Percentiles rank a stretch among this genome's conserved stretches.
Evolutionary conservation across 768 basidiomycete species (phyloP).

Genomic region (Psilocybe cyanescens): DNA sequence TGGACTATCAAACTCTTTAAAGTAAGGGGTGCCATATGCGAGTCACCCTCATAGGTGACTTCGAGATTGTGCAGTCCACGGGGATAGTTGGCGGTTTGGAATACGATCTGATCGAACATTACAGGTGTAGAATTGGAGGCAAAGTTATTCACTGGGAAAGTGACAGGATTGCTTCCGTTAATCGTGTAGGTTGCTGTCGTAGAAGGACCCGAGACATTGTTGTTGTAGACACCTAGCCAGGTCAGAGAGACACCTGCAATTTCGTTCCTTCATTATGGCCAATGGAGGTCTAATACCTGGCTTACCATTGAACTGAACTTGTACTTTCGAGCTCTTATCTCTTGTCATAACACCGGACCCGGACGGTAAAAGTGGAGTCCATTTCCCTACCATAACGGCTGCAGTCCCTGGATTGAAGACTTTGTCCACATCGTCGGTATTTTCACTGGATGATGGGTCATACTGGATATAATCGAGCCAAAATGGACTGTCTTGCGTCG

Average conservation of each 20-base stretch:
- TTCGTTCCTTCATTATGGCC: neutral
- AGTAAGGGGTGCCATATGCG: neutral
- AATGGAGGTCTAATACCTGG: neutral
- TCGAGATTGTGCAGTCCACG: conserved; percentile 5
- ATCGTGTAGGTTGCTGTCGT: conserved; percentile 8
- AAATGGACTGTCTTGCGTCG: neutral
- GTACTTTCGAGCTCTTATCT: neutral
- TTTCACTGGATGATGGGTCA: neutral
- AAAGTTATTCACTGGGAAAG: neutral
- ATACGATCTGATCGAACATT: neutral
- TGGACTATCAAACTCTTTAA: neutral
- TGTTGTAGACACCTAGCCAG: conserved; percentile 6
- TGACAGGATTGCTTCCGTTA: neutral
- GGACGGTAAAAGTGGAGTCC: neutral
- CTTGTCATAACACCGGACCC: neutral
- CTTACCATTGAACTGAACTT: neutral
- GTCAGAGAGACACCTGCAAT: conserved; percentile 1
- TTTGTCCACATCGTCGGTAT: neutral
- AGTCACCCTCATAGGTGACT: conserved; percentile 5
- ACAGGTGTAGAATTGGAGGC: neutral
- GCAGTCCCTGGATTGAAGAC: neutral
- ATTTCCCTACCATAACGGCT: neutral
- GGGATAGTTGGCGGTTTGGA: neutral
- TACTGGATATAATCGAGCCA: neutral
- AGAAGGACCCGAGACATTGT: neutral